phyloP scores from a whole-genome alignment of 371 early-diverging fungal species.

The Mortierella sp. region DNA sequence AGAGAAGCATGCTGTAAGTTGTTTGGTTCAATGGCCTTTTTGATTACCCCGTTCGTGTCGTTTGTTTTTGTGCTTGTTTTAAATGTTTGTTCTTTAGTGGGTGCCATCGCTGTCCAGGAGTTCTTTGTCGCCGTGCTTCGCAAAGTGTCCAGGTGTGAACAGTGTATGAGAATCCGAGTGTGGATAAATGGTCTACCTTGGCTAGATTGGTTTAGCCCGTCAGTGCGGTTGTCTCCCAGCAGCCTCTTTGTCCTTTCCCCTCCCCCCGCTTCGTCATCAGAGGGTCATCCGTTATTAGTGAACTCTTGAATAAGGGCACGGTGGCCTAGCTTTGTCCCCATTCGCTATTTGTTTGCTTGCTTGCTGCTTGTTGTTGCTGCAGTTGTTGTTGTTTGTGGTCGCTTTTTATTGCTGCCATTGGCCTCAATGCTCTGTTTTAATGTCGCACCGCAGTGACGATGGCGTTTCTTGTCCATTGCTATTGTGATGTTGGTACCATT shows the following conservation, averaged over 20 bases:
- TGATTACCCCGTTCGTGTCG: neutral
- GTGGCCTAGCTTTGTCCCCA: neutral
- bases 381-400: neutral
- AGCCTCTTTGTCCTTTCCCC: neutral
- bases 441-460: neutral
- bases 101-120: neutral
- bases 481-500: neutral
- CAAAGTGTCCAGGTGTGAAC: neutral
- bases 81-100: neutral
- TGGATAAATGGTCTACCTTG: neutral
- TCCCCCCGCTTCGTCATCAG: constrained; percentile 4
- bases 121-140: neutral
- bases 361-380: neutral
- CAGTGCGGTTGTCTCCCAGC: constrained; percentile 3
- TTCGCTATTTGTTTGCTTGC: neutral
- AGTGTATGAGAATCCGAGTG: neutral
- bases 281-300: constrained; percentile 11
- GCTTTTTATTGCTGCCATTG: neutral
- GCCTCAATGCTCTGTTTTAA: constrained; percentile 1
- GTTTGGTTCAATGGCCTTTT: neutral
- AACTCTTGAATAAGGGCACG: neutral
- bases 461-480: neutral
- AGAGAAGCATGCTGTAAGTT: neutral
- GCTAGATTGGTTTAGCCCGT: neutral
- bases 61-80: neutral